These are phyloP conservation scores for Salix koriyanagi DNA, from an alignment of 345 rosid species.

Conservation along the genomic window DNA sequence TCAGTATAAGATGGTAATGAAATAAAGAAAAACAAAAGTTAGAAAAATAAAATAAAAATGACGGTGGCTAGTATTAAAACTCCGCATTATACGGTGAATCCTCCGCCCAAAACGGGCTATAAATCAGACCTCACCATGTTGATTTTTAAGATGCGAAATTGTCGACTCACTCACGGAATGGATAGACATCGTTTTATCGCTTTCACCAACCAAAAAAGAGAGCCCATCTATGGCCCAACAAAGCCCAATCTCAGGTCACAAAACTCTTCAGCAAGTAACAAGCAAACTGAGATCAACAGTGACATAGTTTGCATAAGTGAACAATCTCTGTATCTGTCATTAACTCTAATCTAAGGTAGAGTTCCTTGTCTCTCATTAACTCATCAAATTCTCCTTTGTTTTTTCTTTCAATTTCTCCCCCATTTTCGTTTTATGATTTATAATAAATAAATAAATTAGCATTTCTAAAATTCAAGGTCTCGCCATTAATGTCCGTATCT, in stretches of 20 bases:
- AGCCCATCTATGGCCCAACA: not conserved
- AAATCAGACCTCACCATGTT: not conserved
- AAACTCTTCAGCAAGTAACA: not conserved
- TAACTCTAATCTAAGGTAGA: not conserved
- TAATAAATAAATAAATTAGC: not conserved
- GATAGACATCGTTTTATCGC: not conserved
- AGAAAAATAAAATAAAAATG: not conserved
- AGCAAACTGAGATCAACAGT: not conserved
- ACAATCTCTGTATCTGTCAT: not conserved
- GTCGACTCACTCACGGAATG: no score
- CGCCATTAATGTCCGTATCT: not conserved
- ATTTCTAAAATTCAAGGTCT: not conserved
- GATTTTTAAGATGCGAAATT: not conserved
- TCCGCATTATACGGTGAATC: not conserved
- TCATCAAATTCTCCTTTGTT: not conserved
- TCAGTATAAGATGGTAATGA: not conserved
- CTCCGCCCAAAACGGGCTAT: not conserved
- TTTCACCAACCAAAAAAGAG: not conserved
- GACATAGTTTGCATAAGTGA: not conserved
- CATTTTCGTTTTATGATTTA: not conserved
- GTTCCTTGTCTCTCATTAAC: not conserved
- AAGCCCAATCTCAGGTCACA: not conserved
- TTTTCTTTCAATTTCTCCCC: not conserved
- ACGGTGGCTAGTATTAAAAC: not conserved
- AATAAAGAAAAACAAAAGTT: not conserved